phyloP scores from a whole-genome alignment of 495 filamentous ascomycete species.

The Letharia lupina region DNA sequence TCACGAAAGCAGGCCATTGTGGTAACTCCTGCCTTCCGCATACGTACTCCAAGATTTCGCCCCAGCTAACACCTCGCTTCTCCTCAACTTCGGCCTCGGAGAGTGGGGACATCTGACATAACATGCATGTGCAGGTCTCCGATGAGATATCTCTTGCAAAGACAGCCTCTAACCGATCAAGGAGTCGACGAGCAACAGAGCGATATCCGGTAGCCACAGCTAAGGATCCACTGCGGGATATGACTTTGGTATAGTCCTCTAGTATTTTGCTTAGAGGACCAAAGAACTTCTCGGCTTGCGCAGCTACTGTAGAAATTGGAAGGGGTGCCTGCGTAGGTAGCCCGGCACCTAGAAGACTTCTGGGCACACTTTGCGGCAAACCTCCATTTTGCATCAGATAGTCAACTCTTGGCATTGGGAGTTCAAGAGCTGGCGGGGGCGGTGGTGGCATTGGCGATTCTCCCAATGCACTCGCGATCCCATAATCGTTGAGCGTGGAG shows the following conservation, averaged over 20 bases:
- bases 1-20: slow-evolving; percentile 75
- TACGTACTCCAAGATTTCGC: slow-evolving; percentile 87
- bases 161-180: slow-evolving; percentile 89
- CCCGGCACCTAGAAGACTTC: slow-evolving; percentile 50
- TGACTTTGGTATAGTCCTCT: slow-evolving; percentile 75
- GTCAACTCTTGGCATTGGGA: slow-evolving; percentile 73
- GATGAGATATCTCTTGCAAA: slow-evolving; percentile 85
- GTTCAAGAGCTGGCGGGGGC: slow-evolving; percentile 67
- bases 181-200: slow-evolving; percentile 80
- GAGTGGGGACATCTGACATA: slow-evolving; percentile 51
- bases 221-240: slow-evolving; percentile 74
- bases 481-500: slow-evolving; percentile 18
- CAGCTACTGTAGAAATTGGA: slow-evolving; percentile 26
- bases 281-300: slow-evolving; percentile 60
- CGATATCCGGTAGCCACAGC: slow-evolving; percentile 94
- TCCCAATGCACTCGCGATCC: slow-evolving; percentile 15
- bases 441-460: slow-evolving; percentile 58
- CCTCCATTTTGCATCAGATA: slow-evolving; percentile 86
- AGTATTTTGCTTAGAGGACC: slow-evolving; percentile 69
- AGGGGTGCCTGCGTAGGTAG: slow-evolving; percentile 34
- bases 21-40: slow-evolving; percentile 80
- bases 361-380: slow-evolving; percentile 55
- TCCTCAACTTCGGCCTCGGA: slow-evolving; percentile 44
- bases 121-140: slow-evolving; percentile 67
- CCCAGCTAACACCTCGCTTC: slow-evolving; percentile 80